phyloP scores from a whole-genome alignment of 108 stramenopile genomes.

The Cyclotella sp. region DNA sequence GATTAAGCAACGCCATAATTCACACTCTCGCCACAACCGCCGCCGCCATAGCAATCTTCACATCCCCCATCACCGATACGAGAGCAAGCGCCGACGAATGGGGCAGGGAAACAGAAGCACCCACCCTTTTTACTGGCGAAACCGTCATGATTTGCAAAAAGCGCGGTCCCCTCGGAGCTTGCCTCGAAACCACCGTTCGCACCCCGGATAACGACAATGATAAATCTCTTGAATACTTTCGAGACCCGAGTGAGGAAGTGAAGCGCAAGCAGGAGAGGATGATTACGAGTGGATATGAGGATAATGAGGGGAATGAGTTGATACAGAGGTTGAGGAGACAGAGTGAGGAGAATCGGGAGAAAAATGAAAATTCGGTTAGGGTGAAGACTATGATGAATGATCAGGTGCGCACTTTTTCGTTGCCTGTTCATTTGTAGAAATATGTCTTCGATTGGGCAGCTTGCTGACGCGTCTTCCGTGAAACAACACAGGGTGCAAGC shows the following conservation, averaged over 20 bases:
- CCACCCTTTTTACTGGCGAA: slow-evolving; percentile 87
- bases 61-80: slow-evolving; percentile 1
- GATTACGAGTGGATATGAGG: slow-evolving; percentile 33
- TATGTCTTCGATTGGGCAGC: background rate
- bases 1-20: no score
- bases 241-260: slow-evolving; percentile 56
- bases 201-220: slow-evolving; percentile 86
- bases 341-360: slow-evolving; percentile 79
- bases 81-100: slow-evolving; percentile 74
- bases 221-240: slow-evolving; percentile 74
- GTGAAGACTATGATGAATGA: slow-evolving; percentile 80
- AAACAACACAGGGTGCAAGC: slow-evolving; percentile 57
- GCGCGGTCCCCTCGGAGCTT: slow-evolving; percentile 84
- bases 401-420: slow-evolving; percentile 45
- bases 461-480: background rate
- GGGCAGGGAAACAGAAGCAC: slow-evolving; percentile 78
- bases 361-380: slow-evolving; percentile 71
- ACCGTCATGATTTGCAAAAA: slow-evolving; percentile 83
- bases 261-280: slow-evolving; percentile 49
- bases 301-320: slow-evolving; percentile 67
- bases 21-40: background rate
- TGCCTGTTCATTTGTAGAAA: background rate
- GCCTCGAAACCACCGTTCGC: slow-evolving; percentile 68
- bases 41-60: slow-evolving; percentile 23
- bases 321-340: slow-evolving; percentile 73